A percentile compares a stretch with the other conserved stretches of the same genome.
phyloP scores from a whole-genome alignment of 148 eudicot species.

The Oxyria digyna region DNA sequence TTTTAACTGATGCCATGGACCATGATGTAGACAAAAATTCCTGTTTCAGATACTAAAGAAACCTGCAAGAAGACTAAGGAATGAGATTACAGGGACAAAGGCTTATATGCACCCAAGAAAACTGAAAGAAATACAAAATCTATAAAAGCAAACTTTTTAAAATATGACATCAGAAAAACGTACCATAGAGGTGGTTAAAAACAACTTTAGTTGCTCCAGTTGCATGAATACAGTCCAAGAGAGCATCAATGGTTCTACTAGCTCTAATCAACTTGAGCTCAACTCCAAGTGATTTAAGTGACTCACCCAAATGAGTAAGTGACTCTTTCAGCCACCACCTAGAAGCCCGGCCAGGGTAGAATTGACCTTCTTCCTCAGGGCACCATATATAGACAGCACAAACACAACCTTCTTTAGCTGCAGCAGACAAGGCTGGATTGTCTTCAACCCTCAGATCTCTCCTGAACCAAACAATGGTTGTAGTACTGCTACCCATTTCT shows the following conservation, averaged over 20 bases:
- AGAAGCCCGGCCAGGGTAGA: conserved; percentile 85
- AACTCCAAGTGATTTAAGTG: conserved; percentile 74
- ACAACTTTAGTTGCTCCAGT: conserved; percentile 81
- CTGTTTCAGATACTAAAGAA: neutral
- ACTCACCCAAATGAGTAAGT: conserved; percentile 51
- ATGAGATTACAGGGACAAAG: neutral
- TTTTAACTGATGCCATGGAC: neutral
- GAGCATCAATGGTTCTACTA: conserved; percentile 58
- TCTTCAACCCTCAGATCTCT: conserved; percentile 96
- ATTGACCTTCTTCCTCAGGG: conserved; percentile 92
- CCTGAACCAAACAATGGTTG: conserved; percentile 90
- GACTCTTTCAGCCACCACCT: conserved; percentile 99
- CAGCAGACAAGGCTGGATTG: conserved; percentile 87
- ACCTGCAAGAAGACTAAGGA: neutral
- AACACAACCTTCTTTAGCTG: conserved; percentile 74
- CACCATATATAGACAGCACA: conserved; percentile 85
- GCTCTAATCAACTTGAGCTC: conserved; percentile 55
- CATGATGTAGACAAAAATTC: neutral
- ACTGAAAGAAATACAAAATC: neutral
- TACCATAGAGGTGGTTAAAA: conserved; percentile 91
- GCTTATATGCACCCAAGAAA: neutral
- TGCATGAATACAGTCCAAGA: conserved; percentile 55
- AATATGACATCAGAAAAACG: conserved; percentile 12
- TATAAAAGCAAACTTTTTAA: neutral
- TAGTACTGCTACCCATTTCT: conserved; percentile 35